Percentiles rank a stretch among this genome's conserved stretches.
Evolutionary conservation across 306 rosid genomes (phyloP).

Genomic region (Begonia peltatifolia): DNA sequence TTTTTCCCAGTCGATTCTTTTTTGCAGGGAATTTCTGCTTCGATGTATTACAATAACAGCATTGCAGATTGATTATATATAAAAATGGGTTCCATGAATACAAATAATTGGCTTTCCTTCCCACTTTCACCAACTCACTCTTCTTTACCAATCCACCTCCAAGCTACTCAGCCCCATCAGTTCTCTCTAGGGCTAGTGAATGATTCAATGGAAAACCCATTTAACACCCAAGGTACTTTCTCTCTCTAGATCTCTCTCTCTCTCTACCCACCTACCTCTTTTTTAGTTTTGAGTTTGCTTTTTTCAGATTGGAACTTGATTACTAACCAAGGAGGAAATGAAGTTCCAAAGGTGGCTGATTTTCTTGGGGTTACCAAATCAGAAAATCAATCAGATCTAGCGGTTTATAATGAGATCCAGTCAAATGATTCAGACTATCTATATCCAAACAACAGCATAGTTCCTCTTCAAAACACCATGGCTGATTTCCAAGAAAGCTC

Average conservation of each 20-base stretch:
- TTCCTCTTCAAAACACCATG: slow-evolving; percentile 30
- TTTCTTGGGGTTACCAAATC: slow-evolving; percentile 84
- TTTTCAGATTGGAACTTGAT: slow-evolving; percentile 78
- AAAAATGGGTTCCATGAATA: slow-evolving; percentile 48
- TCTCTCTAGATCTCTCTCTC: not conserved
- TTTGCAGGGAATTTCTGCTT: not conserved
- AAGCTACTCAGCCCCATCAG: slow-evolving; percentile 61
- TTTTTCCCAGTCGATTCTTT: too few relatives aligned
- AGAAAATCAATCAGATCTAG: slow-evolving; percentile 68
- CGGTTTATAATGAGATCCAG: slow-evolving; percentile 39
- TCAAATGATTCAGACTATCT: slow-evolving; percentile 51
- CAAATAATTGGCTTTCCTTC: slow-evolving; percentile 96
- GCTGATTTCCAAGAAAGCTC: slow-evolving; percentile 56
- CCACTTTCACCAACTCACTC: slow-evolving; percentile 83
- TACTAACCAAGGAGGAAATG: slow-evolving; percentile 28
- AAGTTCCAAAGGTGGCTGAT: slow-evolving; percentile 91
- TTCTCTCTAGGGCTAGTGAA: slow-evolving; percentile 73
- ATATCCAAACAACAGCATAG: slow-evolving; percentile 30
- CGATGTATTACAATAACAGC: not conserved
- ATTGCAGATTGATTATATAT: not conserved
- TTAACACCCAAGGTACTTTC: slow-evolving; percentile 57
- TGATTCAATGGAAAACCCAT: slow-evolving; percentile 68
- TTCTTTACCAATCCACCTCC: slow-evolving; percentile 56
- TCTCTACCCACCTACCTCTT: not conserved
- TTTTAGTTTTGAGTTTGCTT: not conserved